Evolutionary conservation across 768 basidiomycete genomes (phyloP).

Genomic region (Serpula lacrymans): DNA sequence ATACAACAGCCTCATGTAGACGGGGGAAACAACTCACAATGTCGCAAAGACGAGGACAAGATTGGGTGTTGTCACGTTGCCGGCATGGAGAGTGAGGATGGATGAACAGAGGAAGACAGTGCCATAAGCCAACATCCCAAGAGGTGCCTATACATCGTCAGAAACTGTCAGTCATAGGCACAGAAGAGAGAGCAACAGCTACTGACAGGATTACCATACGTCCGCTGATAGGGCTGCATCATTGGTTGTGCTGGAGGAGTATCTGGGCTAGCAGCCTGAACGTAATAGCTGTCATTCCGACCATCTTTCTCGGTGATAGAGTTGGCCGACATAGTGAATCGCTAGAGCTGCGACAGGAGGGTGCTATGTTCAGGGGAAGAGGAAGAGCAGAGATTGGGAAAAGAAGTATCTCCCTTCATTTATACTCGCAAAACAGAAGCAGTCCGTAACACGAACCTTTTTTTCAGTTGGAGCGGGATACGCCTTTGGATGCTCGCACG

Average conservation of each 20-base stretch:
- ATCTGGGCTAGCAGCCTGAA: conserved; percentile 22
- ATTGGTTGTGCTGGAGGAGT: conserved; percentile 10
- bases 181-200: no score
- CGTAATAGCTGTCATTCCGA: conserved; percentile 23
- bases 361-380: conserved; percentile 3
- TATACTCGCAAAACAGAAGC: conserved; percentile 12
- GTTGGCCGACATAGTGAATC: conserved; percentile 16
- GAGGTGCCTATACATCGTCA: conserved; percentile 14
- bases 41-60: conserved; percentile 25
- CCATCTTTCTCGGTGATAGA: conserved; percentile 19
- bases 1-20: neutral
- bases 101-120: conserved; percentile 28
- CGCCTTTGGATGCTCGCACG: conserved; percentile 2
- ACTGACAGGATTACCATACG: conserved; percentile 22
- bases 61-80: conserved; percentile 16
- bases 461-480: neutral
- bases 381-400: neutral
- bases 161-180: neutral
- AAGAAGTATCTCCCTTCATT: conserved; percentile 4
- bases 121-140: conserved; percentile 26
- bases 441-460: neutral
- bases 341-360: neutral
- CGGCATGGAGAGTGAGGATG: conserved; percentile 19
- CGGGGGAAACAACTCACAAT: conserved; percentile 15
- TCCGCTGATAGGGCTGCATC: conserved; percentile 24